Conservation (phyloP, 305 asterid genomes). For the Ajuga reptans region DNA sequence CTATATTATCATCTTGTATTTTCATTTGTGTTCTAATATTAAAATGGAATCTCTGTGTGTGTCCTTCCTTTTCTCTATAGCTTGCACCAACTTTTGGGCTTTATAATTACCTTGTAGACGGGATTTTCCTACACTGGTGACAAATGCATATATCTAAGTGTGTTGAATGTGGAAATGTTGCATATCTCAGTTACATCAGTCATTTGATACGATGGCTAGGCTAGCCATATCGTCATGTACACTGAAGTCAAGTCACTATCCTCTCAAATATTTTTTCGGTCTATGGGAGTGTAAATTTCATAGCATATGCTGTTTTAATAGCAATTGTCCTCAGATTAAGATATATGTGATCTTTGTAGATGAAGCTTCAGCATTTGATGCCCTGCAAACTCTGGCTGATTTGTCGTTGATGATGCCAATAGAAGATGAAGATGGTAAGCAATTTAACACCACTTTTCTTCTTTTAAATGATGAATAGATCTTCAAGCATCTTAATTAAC, state of each 20-base stretch:
- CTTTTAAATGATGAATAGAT: conserved; percentile 9
- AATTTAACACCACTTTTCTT: neutral
- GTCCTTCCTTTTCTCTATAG: neutral
- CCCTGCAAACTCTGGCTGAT: conserved; percentile 79
- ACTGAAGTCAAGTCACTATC: neutral
- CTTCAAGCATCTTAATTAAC: neutral
- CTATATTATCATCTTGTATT: conserved; percentile 7
- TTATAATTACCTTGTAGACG: neutral
- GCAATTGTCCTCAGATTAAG: conserved; percentile 12
- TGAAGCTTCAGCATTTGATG: conserved; percentile 63
- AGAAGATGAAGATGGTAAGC: conserved; percentile 65
- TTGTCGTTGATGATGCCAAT: conserved; percentile 71
- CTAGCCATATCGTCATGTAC: neutral
- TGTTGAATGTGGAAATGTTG: conserved; percentile 19
- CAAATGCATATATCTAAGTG: neutral
- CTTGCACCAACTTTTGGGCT: neutral
- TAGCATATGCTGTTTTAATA: conserved; percentile 9
- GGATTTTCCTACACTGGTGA: neutral
- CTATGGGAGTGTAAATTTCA: conserved; percentile 1
- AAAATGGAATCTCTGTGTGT: neutral
- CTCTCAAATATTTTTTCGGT: conserved; percentile 9
- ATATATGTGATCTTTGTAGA: conserved; percentile 39
- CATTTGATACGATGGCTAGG: conserved; percentile 7
- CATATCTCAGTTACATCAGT: conserved; percentile 12
- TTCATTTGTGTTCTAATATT: neutral